Evolutionary conservation across 176 grass and related monocot genomes (phyloP), one percentile per base, ranked within the genome.

Genomic region (Otatea glauca): DNA sequence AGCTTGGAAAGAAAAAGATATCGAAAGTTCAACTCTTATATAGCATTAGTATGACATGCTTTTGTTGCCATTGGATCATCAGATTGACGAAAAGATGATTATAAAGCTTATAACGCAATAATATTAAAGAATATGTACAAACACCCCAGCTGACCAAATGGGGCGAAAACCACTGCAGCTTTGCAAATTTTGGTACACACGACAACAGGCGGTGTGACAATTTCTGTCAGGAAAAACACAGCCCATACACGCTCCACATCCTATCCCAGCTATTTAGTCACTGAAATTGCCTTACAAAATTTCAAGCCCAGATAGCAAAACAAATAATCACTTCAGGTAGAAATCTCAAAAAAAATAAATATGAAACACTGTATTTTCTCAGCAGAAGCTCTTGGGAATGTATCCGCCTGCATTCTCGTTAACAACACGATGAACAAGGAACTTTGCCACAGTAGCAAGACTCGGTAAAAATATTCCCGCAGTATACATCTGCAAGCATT

Each of bases 401-500:
- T 50, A 50, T 38, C 41, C 62, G 74, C 74, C 17, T 49, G 68
- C 68, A 91, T 87, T 87, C 80, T 72, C 67, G 35, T 13, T 74
- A 50, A 59, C 70, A 80, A 76, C 11, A 10, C 61, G 38, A 56
- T 49, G 59, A 90, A 83, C 71, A 85, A 76, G 4, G 34, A 78
- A 86, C 44, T 81, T 76, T 15, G 48, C 78, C 83, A 82, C 2
- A 25, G 79, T 86, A 80, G 50, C 79, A 80, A 83, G 51, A 68
- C 21, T 74, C 15, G 4, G 66, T 83, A 73, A 83, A 83, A 82
- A 72, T 75, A 74, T 79, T 75, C 43, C 85, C 15, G 62, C 62
- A 65, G 68, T 84, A 91, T 87, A 84, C 89, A 80, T 84, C 85
- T 91, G 85, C 75, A 79, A 79, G 32, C n/a, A 87, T 66, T 11